phyloP scores from a whole-genome alignment of 192 early-diverging fungal genomes.

The Helicostylum pulchrum region DNA sequence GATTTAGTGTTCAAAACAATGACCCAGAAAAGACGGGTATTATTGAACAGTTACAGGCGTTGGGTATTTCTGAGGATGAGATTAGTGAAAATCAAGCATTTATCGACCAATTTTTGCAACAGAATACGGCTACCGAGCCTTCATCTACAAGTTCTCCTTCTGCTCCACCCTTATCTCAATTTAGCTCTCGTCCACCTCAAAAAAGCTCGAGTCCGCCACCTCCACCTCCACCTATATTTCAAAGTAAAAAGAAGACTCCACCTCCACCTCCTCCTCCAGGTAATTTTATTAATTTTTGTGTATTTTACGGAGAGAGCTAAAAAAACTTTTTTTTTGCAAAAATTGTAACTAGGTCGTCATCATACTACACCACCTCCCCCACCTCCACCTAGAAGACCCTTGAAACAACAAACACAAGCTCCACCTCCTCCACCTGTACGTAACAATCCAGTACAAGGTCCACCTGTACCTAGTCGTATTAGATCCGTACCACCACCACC shows the following conservation, averaged over 20 bases:
- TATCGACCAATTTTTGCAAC: conserved; percentile 62
- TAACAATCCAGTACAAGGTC: conserved; percentile 26
- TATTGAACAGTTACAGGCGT: conserved; percentile 61
- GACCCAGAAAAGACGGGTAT: conserved; percentile 65
- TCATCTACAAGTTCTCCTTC: conserved; percentile 20
- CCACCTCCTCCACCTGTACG: conserved; percentile 20
- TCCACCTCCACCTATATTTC: not conserved
- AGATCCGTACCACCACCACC: conserved; percentile 28
- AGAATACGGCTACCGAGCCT: conserved; percentile 40
- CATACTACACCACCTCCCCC: conserved; percentile 32
- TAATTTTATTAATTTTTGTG: conserved; percentile 17
- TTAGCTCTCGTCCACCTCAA: not conserved
- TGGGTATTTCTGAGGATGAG: conserved; percentile 60
- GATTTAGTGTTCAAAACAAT: conserved; percentile 63
- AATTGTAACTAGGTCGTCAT: not conserved
- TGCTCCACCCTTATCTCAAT: conserved; percentile 20
- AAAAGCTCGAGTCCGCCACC: not conserved
- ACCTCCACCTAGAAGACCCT: conserved; percentile 26
- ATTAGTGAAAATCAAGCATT: conserved; percentile 64
- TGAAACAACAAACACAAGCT: conserved; percentile 14
- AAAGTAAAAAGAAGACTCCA: not conserved
- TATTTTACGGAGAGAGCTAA: no score
- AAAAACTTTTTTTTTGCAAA: no score
- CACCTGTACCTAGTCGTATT: conserved; percentile 11
- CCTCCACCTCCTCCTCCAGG: conserved; percentile 34